Evolutionary conservation across 148 eudicot genomes (phyloP).

Genomic region (Silene uniflora): DNA sequence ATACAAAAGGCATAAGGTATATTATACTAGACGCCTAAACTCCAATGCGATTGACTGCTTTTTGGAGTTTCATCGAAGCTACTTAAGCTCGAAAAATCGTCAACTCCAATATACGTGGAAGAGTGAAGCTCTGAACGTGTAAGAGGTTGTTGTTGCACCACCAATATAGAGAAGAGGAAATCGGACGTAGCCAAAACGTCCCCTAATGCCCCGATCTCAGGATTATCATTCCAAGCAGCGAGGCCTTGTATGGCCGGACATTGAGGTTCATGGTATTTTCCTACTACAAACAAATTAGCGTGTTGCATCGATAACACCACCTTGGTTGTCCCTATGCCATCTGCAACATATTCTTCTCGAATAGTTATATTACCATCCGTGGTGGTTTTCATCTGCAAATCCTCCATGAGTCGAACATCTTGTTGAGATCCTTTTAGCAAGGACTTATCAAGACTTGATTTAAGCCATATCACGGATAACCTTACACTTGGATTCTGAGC

Average conservation of each 20-base stretch:
- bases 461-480: constrained; percentile 30
- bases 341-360: constrained; percentile 15
- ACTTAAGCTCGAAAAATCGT: constrained; percentile 6
- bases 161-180: constrained; percentile 28
- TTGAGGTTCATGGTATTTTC: constrained; percentile 36
- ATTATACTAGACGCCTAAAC: not conserved
- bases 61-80: constrained; percentile 10
- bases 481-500: constrained; percentile 26
- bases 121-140: not conserved
- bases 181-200: constrained; percentile 30
- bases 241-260: constrained; percentile 31
- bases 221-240: constrained; percentile 28
- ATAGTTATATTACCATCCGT: constrained; percentile 18
- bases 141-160: constrained; percentile 32
- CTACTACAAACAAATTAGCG: constrained; percentile 32
- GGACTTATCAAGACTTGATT: not conserved
- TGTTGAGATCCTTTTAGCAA: constrained; percentile 5
- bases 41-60: constrained; percentile 13
- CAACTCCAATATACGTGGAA: constrained; percentile 11
- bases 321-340: constrained; percentile 35
- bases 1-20: not conserved
- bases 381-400: constrained; percentile 20
- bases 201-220: constrained; percentile 34
- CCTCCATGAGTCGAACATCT: constrained; percentile 27
- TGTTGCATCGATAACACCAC: constrained; percentile 20